Percentiles rank a stretch among this genome's conserved stretches.
Evolutionary conservation across 1,139 yeast species (phyloP).

Genomic region (Taphrina deformans): DNA sequence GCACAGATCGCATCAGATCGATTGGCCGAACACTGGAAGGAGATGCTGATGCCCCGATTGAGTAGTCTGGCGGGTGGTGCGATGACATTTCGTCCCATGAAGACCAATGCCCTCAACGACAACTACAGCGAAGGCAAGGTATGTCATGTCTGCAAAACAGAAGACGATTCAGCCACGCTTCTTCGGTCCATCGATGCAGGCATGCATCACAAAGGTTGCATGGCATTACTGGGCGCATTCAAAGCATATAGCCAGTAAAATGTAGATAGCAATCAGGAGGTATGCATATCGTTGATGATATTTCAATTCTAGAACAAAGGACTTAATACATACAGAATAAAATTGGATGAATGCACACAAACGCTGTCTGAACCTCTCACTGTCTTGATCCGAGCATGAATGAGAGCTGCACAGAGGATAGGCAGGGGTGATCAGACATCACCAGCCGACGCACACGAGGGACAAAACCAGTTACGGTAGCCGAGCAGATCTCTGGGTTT

Average conservation of each 20-base stretch:
- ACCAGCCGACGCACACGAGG: too few species aligned
- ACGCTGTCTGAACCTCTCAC: too few species aligned
- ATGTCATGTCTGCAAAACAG: slow-evolving; percentile 1
- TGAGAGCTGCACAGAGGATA: too few species aligned
- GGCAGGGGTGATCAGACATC: too few species aligned
- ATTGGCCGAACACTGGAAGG: slow-evolving; percentile 4
- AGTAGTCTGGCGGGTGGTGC: slow-evolving; percentile 2
- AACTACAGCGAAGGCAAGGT: background rate
- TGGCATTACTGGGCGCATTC: background rate
- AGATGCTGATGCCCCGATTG: slow-evolving; percentile 16
- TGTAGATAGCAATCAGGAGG: background rate
- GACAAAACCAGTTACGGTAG: too few species aligned
- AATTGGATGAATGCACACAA: too few species aligned
- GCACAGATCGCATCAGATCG: background rate
- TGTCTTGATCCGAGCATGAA: too few species aligned
- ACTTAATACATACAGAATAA: too few species aligned
- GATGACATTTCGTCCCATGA: background rate
- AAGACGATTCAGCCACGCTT: background rate
- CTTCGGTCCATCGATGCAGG: background rate
- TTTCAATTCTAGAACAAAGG: too few species aligned
- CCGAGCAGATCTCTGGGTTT: too few species aligned
- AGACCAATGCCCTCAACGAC: background rate
- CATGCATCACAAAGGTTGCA: background rate
- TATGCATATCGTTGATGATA: too few species aligned
- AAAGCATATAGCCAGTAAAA: background rate